These are phyloP conservation scores for Tricholoma bakamatsutake DNA, from an alignment of 768 basidiomycete species.

Conservation along the genomic window DNA sequence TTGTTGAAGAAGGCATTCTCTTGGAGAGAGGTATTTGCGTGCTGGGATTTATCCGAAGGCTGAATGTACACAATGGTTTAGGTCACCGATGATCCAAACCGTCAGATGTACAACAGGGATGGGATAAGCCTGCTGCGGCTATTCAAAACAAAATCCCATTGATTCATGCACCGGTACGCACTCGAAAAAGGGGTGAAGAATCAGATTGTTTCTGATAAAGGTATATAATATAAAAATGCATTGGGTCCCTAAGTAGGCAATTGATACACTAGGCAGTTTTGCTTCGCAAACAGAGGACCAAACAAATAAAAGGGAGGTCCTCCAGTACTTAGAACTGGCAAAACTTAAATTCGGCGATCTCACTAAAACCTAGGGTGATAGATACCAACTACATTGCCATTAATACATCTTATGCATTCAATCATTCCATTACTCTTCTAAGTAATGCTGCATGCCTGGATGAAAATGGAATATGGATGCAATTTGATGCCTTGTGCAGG, in stretches of 20 bases:
- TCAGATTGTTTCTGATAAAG: not conserved
- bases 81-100: slow-evolving; percentile 61
- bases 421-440: no score
- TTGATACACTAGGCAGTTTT: no score
- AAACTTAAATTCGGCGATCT: no score
- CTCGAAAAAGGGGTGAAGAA: not conserved
- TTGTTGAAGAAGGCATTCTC: slow-evolving; percentile 73
- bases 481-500: no score
- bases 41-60: slow-evolving; percentile 5
- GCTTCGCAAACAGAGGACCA: no score
- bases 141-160: slow-evolving; percentile 21
- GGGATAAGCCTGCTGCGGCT: slow-evolving; percentile 60
- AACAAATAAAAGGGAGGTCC: no score
- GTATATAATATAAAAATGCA: not conserved
- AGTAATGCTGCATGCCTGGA: no score
- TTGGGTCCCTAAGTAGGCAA: not conserved
- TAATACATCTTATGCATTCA: no score
- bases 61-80: slow-evolving; percentile 19
- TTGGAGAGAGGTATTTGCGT: slow-evolving; percentile 52
- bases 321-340: no score
- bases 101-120: slow-evolving; percentile 52
- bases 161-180: not conserved
- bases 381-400: no score
- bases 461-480: no score
- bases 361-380: no score